Evolutionary conservation across 805 yeast species (phyloP), one percentile per base, ranked within the genome.

Genomic region (Dipodascus albidus): DNA sequence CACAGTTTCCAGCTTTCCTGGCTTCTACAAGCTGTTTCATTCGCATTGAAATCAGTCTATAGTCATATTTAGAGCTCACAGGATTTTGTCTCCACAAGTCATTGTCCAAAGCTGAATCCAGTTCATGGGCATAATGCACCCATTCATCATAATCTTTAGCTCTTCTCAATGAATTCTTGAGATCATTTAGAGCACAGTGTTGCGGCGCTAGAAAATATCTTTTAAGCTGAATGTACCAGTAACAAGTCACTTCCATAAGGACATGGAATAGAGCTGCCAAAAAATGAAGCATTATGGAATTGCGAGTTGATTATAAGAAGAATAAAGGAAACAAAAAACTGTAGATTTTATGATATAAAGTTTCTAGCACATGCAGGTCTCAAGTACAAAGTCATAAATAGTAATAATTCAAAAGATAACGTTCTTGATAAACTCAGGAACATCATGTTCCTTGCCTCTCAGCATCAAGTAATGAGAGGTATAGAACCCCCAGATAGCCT

Each of bases 61-160:
- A 93, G 67, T 91, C 98, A 63, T 89, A 91, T 60, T 84, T 81
- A 55, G 77, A 77, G 38, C 91, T 83, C 27, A 83, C 80, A 59
- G 90, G 88, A 64, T 89, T 87, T 57, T 87, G 86, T 55, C 96
- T 74, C 95, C 95, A 69, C 63, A 81, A 48, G 52, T 70, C 74
- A 56, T 71, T 70, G 11, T 72, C 70, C 21, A 65, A 55, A 1
- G 59, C 53, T 14, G 59, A 57, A 52, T 80, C 81, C 44, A 79
- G 76, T 41, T 68, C 58, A 42, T 73, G 74, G 0, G 78, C 71
- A 8, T 60, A 56, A 9, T 58, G 62, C 57, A 67, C 82, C 91
- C 95, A 91, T 54, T 86, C 91, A 42, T 75, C 79, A 64, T 80
- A 86, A 19, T 77, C 74, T 47, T 74, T 70, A 19, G 84, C 83